Percentiles rank a stretch among this genome's conserved stretches.
phyloP scores from a whole-genome alignment of 371 early-diverging fungal genomes.

The Capillidium rhysosporum region DNA sequence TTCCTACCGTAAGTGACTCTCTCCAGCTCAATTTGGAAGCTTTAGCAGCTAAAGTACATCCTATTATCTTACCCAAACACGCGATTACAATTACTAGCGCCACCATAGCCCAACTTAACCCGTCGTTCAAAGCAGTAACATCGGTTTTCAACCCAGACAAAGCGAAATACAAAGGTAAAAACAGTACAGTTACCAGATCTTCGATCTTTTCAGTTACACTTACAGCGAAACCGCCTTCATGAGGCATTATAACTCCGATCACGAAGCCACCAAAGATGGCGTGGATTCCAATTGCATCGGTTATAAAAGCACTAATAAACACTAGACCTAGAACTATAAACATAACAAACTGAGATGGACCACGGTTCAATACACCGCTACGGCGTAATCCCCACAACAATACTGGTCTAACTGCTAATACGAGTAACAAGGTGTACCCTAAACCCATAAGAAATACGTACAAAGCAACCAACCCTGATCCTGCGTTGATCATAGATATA shows the following conservation, averaged over 20 bases:
- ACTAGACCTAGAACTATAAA: conserved; percentile 37
- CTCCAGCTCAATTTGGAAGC: conserved; percentile 45
- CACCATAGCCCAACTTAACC: conserved; percentile 52
- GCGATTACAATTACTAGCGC: conserved; percentile 54
- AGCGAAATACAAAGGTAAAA: conserved; percentile 81
- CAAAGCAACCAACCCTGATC: conserved; percentile 35
- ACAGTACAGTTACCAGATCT: conserved; percentile 66
- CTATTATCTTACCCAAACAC: conserved; percentile 73
- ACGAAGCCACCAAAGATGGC: conserved; percentile 86
- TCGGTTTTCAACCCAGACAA: conserved; percentile 79
- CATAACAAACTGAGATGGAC: conserved; percentile 38
- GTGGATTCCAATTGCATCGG: conserved; percentile 71
- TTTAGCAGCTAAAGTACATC: conserved; percentile 53
- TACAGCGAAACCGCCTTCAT: conserved; percentile 66
- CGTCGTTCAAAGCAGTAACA: conserved; percentile 47
- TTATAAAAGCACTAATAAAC: conserved; percentile 51
- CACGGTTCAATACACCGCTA: conserved; percentile 26
- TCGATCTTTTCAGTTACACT: conserved; percentile 80
- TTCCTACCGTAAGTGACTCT: conserved; percentile 68
- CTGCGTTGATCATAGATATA: conserved; percentile 47
- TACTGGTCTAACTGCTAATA: conserved; percentile 31
- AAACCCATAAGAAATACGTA: conserved; percentile 42
- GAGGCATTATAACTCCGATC: conserved; percentile 72
- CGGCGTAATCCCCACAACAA: conserved; percentile 21
- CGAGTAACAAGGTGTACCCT: conserved; percentile 33